Conservation (phyloP, 2,329 filamentous ascomycete species). For the Epichloe sylvatica region DNA sequence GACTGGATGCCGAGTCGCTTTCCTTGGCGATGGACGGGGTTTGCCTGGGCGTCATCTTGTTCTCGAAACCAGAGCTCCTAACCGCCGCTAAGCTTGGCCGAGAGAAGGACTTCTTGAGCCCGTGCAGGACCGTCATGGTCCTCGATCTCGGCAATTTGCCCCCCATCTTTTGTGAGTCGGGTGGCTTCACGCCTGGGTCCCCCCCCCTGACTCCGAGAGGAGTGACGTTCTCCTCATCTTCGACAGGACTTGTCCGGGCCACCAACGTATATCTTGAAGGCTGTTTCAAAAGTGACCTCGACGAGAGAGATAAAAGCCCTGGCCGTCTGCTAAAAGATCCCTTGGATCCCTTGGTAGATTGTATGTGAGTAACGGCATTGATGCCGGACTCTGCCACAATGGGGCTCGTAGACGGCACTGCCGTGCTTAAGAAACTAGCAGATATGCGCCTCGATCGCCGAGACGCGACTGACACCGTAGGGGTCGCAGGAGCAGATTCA, state of each 20-base stretch:
- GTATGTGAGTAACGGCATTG: slow-evolving; percentile 9
- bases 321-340: background rate
- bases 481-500: slow-evolving; percentile 2
- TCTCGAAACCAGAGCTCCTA: slow-evolving; percentile 8
- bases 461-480: background rate
- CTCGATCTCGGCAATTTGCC: slow-evolving; percentile 29
- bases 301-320: slow-evolving; percentile 4
- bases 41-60: slow-evolving; percentile 3
- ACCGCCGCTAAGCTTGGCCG: slow-evolving; percentile 15
- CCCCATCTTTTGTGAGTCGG: background rate
- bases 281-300: slow-evolving; percentile 9
- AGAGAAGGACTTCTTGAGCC: slow-evolving; percentile 31
- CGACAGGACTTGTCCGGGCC: background rate
- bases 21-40: background rate
- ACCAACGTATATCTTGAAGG: slow-evolving; percentile 7
- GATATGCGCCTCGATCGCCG: slow-evolving; percentile 14
- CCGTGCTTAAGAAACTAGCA: slow-evolving; percentile 15
- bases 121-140: slow-evolving; percentile 31
- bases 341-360: background rate
- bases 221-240: slow-evolving; percentile 17
- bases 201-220: slow-evolving; percentile 4
- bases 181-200: background rate
- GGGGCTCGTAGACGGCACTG: slow-evolving; percentile 15
- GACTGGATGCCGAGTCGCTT: background rate
- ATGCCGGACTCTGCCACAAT: slow-evolving; percentile 18